These are phyloP conservation scores for Tetrahymena thermophila DNA, from an alignment of 73 alveolate species.

Conservation along the genomic window DNA sequence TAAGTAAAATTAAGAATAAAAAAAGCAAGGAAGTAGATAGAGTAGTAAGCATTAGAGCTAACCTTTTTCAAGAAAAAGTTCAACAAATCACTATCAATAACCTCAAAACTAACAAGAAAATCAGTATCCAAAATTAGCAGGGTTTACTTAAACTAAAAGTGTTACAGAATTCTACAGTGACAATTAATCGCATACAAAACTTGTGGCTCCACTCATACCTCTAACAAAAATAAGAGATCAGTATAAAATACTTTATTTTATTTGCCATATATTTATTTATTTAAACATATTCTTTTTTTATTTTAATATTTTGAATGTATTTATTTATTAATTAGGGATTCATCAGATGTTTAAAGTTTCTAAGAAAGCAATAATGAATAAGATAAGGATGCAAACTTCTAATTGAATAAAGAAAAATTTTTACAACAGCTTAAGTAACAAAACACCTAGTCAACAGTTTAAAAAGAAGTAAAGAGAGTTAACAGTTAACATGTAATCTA, in stretches of 20 bases:
- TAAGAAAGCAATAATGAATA: background rate
- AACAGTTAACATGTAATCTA: background rate
- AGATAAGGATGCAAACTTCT: background rate
- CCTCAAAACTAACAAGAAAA: background rate
- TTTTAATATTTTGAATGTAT: too few species aligned
- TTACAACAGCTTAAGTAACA: background rate
- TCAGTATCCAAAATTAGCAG: background rate
- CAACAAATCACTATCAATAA: background rate
- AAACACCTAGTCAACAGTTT: background rate
- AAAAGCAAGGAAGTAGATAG: background rate
- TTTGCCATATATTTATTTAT: background rate
- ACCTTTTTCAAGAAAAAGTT: background rate
- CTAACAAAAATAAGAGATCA: background rate
- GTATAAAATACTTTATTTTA: background rate
- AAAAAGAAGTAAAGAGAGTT: background rate
- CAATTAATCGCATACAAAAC: background rate
- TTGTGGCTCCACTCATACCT: background rate
- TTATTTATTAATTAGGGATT: background rate
- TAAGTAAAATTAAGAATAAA: background rate
- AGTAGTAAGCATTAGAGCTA: background rate
- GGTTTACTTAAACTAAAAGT: background rate
- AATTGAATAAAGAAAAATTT: background rate
- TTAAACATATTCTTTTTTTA: too few species aligned
- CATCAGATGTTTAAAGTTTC: background rate
- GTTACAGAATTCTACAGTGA: background rate